phyloP scores from a whole-genome alignment of 352 stramenopile species.

The Pythium rishiriense region DNA sequence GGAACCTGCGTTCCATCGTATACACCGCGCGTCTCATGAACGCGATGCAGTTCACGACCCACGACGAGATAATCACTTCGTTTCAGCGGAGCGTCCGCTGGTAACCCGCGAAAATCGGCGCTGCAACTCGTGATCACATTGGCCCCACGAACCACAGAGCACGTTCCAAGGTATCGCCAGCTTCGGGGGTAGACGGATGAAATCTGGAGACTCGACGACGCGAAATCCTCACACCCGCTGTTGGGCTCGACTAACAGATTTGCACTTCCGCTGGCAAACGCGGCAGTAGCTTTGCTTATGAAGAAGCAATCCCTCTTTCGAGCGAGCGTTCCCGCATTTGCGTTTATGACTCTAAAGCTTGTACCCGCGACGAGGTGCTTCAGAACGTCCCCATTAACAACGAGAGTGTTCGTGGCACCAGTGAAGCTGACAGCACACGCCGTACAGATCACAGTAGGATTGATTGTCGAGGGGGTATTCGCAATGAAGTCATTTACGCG shows the following conservation, averaged over 20 bases:
- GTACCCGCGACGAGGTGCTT: slow-evolving; percentile 54
- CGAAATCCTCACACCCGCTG: slow-evolving; percentile 63
- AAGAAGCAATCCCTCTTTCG: slow-evolving; percentile 70
- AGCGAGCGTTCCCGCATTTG: slow-evolving; percentile 57
- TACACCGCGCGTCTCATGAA: slow-evolving; percentile 51
- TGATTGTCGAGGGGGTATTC: slow-evolving; percentile 38
- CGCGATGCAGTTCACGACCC: slow-evolving; percentile 64
- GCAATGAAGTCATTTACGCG: slow-evolving; percentile 80
- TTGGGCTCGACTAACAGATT: slow-evolving; percentile 46
- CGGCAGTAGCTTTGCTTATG: slow-evolving; percentile 43
- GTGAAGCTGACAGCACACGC: slow-evolving; percentile 57
- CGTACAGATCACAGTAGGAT: slow-evolving; percentile 52
- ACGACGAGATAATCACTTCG: slow-evolving; percentile 85
- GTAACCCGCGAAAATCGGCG: slow-evolving; percentile 35
- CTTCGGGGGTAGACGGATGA: slow-evolving; percentile 52
- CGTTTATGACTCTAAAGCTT: slow-evolving; percentile 60
- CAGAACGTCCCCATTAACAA: slow-evolving; percentile 58
- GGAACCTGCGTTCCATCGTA: slow-evolving; percentile 69
- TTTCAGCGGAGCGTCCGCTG: slow-evolving; percentile 44
- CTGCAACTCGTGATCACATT: slow-evolving; percentile 44
- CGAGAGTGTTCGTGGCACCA: slow-evolving; percentile 43
- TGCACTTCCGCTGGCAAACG: slow-evolving; percentile 35
- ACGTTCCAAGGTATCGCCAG: slow-evolving; percentile 78
- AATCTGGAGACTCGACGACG: slow-evolving; percentile 38
- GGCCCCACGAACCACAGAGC: slow-evolving; percentile 34